Evolutionary conservation across 805 yeast species (phyloP).

Genomic region (Metschnikowia corniflorae): DNA sequence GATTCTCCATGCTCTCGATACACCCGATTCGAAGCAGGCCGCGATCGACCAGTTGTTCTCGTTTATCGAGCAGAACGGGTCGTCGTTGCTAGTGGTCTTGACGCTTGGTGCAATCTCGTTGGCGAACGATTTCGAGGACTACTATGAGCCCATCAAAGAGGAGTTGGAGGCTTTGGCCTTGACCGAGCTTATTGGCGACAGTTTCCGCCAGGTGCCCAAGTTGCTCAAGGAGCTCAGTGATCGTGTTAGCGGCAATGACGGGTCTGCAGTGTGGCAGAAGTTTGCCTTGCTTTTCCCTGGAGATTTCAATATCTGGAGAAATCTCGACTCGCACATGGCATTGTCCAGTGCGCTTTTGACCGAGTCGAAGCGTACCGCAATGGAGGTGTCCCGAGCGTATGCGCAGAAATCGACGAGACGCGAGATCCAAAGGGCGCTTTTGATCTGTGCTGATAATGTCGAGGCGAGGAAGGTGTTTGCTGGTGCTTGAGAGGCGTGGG

Average conservation of each 20-base stretch:
- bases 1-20: constrained; percentile 71
- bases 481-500: too few species aligned
- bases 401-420: constrained; percentile 45
- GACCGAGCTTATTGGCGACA: constrained; percentile 47
- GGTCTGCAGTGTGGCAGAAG: constrained; percentile 53
- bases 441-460: constrained; percentile 49
- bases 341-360: constrained; percentile 53
- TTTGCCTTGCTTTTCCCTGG: constrained; percentile 73
- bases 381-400: constrained; percentile 51
- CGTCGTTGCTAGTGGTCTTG: constrained; percentile 62
- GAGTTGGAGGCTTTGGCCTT: constrained; percentile 58
- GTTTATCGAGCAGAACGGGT: constrained; percentile 59
- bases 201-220: constrained; percentile 53
- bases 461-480: constrained; percentile 8
- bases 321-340: constrained; percentile 54
- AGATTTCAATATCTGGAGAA: constrained; percentile 64
- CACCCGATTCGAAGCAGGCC: constrained; percentile 72
- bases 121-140: constrained; percentile 54
- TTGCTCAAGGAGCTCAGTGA: constrained; percentile 50
- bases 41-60: constrained; percentile 80
- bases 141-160: constrained; percentile 59
- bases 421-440: constrained; percentile 63
- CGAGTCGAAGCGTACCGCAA: constrained; percentile 48
- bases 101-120: constrained; percentile 79
- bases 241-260: constrained; percentile 27